A percentile compares a stretch with the other conserved stretches of the same genome.
These are phyloP conservation scores for Ustilago hordei DNA, from an alignment of 1,284 basidiomycete genomes.

Conservation along the genomic window DNA sequence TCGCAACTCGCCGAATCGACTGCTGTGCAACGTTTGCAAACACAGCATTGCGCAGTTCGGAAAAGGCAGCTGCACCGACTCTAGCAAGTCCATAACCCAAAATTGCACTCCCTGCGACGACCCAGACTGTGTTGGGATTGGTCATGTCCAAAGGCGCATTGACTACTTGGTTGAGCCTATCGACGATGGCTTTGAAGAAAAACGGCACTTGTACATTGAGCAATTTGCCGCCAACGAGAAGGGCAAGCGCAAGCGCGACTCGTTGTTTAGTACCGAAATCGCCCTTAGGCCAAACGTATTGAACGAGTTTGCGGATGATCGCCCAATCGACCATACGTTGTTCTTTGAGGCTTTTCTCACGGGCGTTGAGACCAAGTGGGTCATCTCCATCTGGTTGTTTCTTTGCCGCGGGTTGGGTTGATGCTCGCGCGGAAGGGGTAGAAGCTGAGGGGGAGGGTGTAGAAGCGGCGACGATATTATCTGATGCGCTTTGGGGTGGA, in stretches of 20 bases:
- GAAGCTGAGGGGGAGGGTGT: slow-evolving; percentile 9
- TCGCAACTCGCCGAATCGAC: slow-evolving; percentile 91
- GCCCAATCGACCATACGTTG: slow-evolving; percentile 71
- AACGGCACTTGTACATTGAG: slow-evolving; percentile 97
- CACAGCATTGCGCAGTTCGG: slow-evolving; percentile 92
- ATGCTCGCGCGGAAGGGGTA: neutral
- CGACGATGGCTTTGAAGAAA: slow-evolving; percentile 92
- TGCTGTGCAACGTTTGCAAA: slow-evolving; percentile 96
- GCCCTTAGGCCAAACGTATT: slow-evolving; percentile 75
- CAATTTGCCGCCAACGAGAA: slow-evolving; percentile 88
- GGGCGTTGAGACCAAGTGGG: slow-evolving; percentile 55
- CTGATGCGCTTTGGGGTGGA: slow-evolving; percentile 13
- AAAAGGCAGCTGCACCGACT: slow-evolving; percentile 87
- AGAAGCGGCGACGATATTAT: slow-evolving; percentile 23
- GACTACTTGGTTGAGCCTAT: slow-evolving; percentile 78
- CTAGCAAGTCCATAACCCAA: slow-evolving; percentile 92
- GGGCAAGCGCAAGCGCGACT: slow-evolving; percentile 83
- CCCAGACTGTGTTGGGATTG: slow-evolving; percentile 84
- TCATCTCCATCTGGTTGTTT: slow-evolving; percentile 56
- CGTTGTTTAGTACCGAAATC: slow-evolving; percentile 74
- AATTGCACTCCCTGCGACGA: slow-evolving; percentile 87
- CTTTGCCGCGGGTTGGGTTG: slow-evolving; percentile 9
- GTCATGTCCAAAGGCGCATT: slow-evolving; percentile 76
- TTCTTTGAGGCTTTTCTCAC: slow-evolving; percentile 47
- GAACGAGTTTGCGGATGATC: slow-evolving; percentile 74